phyloP scores from a whole-genome alignment of 164 flowering plant species.

The Umbilicus rupestris region DNA sequence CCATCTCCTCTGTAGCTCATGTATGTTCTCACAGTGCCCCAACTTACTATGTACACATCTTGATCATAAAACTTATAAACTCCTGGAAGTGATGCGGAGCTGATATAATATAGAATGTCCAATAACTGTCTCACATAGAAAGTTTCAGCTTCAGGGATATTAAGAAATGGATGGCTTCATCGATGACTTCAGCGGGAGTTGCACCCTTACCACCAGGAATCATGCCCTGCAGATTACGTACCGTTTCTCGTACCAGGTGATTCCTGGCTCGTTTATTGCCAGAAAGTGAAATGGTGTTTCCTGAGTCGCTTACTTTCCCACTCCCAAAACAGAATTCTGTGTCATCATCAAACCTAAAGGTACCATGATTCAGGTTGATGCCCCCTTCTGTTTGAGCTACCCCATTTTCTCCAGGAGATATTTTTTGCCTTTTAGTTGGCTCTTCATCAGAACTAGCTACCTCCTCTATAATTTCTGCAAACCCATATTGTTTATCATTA shows the following conservation, averaged over 20 bases:
- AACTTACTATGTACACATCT: background rate
- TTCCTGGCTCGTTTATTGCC: constrained; percentile 34
- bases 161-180: constrained; percentile 67
- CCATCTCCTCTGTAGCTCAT: background rate
- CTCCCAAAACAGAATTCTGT: constrained; percentile 38
- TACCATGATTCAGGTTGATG: constrained; percentile 23
- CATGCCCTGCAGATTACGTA: constrained; percentile 47
- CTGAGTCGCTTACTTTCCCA: constrained; percentile 5
- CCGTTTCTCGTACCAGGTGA: constrained; percentile 48
- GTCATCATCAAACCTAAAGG: constrained; percentile 39
- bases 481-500: constrained; percentile 18
- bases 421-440: constrained; percentile 35
- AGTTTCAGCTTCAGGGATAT: constrained; percentile 44
- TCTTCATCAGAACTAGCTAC: constrained; percentile 37
- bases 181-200: constrained; percentile 50
- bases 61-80: background rate
- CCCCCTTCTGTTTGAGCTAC: constrained; percentile 10
- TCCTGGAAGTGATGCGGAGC: no score
- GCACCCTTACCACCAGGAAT: constrained; percentile 63
- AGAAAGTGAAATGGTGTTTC: constrained; percentile 10
- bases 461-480: constrained; percentile 28
- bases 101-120: background rate
- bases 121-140: constrained; percentile 14
- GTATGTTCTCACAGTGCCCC: background rate
- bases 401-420: constrained; percentile 13